These are phyloP conservation scores for Curvularia verruculosa DNA, from an alignment of 2,329 filamentous ascomycete genomes.

Conservation along the genomic window DNA sequence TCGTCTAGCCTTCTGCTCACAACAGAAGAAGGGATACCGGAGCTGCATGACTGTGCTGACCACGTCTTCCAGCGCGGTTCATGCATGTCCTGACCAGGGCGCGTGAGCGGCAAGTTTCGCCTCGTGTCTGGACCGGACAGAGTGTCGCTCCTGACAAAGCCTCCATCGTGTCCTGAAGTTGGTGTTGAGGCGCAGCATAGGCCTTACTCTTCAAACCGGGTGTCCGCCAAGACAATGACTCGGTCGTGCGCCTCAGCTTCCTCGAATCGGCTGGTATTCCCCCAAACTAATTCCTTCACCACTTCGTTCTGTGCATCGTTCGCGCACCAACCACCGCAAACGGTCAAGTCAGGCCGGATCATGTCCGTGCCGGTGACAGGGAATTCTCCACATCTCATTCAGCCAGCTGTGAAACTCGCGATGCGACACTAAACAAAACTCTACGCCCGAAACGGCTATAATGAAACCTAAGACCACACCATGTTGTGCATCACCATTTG, in stretches of 20 bases:
- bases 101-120: not conserved
- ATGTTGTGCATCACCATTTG: conserved; percentile 23
- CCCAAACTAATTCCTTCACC: conserved; percentile 6
- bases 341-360: conserved; percentile 27
- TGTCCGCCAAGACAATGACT: conserved; percentile 14
- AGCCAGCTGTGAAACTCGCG: conserved; percentile 36
- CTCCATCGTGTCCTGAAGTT: not conserved
- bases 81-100: not conserved
- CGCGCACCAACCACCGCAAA: conserved; percentile 17
- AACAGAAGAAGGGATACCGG: not conserved
- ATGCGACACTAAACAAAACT: conserved; percentile 40
- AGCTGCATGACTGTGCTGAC: not conserved
- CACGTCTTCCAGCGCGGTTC: not conserved
- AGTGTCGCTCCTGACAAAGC: not conserved
- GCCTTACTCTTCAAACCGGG: not conserved
- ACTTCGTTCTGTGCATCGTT: conserved; percentile 5
- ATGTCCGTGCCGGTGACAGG: conserved; percentile 23
- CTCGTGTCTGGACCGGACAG: not conserved
- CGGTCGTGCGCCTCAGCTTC: not conserved
- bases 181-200: not conserved
- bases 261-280: conserved; percentile 2
- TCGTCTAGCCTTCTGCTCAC: not conserved
- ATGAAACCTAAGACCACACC: conserved; percentile 30
- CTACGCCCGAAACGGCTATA: conserved; percentile 22
- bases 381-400: conserved; percentile 28